A percentile compares a stretch with the other conserved stretches of the same genome.
These are phyloP conservation scores for Rhizophlyctis rosea DNA, from an alignment of 192 early-diverging fungal genomes.

Conservation along the genomic window DNA sequence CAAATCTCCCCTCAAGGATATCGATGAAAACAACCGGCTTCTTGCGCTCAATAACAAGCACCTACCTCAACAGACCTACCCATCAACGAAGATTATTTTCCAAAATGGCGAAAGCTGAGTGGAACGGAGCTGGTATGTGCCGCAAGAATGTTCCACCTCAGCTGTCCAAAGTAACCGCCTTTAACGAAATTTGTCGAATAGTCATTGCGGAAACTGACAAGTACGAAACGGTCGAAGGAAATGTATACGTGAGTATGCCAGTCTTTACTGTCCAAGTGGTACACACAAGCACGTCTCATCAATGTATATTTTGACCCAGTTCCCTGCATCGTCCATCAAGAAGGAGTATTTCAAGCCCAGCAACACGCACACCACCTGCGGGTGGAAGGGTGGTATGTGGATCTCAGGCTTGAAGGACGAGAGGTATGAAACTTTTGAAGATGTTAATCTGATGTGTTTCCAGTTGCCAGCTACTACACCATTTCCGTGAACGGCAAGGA, in stretches of 20 bases:
- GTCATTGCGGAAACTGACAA: conserved; percentile 39
- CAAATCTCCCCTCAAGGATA: no score
- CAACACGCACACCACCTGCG: conserved; percentile 32
- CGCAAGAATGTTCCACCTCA: neutral
- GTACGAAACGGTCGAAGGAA: conserved; percentile 44
- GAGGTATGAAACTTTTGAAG: no score
- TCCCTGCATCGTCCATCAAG: conserved; percentile 37
- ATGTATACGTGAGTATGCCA: conserved; percentile 16
- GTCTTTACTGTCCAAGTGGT: neutral
- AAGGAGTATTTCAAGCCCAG: conserved; percentile 41
- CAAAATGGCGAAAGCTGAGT: conserved; percentile 20
- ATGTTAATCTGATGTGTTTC: no score
- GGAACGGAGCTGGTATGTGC: conserved; percentile 19
- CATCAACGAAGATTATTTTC: no score
- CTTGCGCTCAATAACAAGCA: no score
- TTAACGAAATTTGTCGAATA: neutral
- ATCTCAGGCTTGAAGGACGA: no score
- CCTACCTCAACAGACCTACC: no score
- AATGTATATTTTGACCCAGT: conserved; percentile 15
- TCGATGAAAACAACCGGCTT: no score
- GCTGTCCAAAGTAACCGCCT: neutral
- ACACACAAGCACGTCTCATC: neutral
- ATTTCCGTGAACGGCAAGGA: conserved; percentile 42
- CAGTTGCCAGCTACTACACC: conserved; percentile 36
- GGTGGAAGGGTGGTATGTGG: conserved; percentile 44